Conservation (phyloP, 192 early-diverging fungal genomes). For the Backusella mclennaniae region DNA sequence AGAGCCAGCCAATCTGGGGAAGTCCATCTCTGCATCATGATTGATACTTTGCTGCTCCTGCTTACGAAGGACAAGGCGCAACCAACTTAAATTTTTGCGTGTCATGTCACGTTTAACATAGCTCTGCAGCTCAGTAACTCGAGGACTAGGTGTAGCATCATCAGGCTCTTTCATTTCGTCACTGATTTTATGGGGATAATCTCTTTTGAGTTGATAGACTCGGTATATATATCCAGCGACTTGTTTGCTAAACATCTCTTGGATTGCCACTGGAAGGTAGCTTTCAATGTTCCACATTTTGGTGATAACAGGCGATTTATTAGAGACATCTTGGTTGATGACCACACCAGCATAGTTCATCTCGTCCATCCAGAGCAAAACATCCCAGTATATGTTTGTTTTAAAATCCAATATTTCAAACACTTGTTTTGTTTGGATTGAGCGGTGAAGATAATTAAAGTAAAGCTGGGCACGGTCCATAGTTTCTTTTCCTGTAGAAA, state of each 20-base stretch:
- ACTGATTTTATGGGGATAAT: conserved; percentile 24
- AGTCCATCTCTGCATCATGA: conserved; percentile 24
- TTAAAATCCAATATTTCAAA: conserved; percentile 75
- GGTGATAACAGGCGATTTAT: conserved; percentile 33
- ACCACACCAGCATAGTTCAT: conserved; percentile 81
- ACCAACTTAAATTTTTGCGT: conserved; percentile 59
- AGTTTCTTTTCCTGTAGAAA: conserved; percentile 77
- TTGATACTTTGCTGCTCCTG: conserved; percentile 15
- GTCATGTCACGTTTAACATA: conserved; percentile 58
- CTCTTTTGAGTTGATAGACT: conserved; percentile 48
- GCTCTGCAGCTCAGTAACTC: conserved; percentile 39
- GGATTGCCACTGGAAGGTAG: conserved; percentile 76
- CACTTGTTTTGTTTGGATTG: conserved; percentile 67
- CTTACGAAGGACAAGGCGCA: conserved; percentile 58
- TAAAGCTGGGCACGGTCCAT: conserved; percentile 74
- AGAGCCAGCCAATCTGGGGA: conserved; percentile 60
- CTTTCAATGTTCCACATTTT: conserved; percentile 93
- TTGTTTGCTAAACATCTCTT: conserved; percentile 66
- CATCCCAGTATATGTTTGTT: conserved; percentile 73
- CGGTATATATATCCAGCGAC: conserved; percentile 73
- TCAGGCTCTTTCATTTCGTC: conserved; percentile 14
- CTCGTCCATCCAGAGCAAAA: conserved; percentile 90
- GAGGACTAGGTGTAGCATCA: conserved; percentile 24
- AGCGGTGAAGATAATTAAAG: conserved; percentile 66
- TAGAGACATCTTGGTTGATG: not conserved